Conservation (phyloP, 768 basidiomycete species). For the Hortiboletus flavorubellus region DNA sequence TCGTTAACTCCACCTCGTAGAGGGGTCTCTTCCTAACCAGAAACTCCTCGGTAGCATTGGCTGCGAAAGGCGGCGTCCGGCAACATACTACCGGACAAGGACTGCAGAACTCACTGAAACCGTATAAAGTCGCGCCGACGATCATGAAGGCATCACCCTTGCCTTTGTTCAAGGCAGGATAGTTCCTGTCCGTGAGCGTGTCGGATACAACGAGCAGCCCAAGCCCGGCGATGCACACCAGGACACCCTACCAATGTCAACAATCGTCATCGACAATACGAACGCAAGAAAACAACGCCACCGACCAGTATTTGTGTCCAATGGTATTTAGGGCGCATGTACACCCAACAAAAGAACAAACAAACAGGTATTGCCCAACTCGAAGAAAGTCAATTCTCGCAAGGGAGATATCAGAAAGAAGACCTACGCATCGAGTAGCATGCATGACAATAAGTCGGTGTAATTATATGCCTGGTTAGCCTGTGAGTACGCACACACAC, state of each 20-base stretch:
- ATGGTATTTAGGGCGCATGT: conserved; percentile 75
- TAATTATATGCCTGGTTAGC: conserved; percentile 68
- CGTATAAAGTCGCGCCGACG: conserved; percentile 80
- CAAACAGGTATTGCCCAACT: conserved; percentile 91
- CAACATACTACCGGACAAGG: background rate
- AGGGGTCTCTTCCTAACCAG: conserved; percentile 76
- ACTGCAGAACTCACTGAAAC: conserved; percentile 59
- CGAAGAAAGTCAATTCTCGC: background rate
- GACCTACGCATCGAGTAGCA: conserved; percentile 84
- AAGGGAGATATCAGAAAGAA: background rate
- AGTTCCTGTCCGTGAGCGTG: conserved; percentile 73
- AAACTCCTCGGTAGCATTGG: conserved; percentile 87
- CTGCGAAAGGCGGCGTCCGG: conserved; percentile 35
- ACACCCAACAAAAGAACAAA: conserved; percentile 78
- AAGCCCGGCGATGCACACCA: conserved; percentile 71
- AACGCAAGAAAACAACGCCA: background rate
- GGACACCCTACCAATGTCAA: conserved; percentile 49
- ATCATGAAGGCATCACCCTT: conserved; percentile 89
- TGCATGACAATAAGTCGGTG: conserved; percentile 83
- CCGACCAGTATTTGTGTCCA: conserved; percentile 79
- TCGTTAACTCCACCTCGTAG: conserved; percentile 54
- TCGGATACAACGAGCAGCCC: conserved; percentile 81
- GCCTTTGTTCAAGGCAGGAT: conserved; percentile 56
- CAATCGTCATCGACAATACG: background rate
- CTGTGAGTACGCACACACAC: background rate